These are phyloP conservation scores for Ochetophila trinervis DNA, from an alignment of 306 rosid genomes.

Conservation along the genomic window DNA sequence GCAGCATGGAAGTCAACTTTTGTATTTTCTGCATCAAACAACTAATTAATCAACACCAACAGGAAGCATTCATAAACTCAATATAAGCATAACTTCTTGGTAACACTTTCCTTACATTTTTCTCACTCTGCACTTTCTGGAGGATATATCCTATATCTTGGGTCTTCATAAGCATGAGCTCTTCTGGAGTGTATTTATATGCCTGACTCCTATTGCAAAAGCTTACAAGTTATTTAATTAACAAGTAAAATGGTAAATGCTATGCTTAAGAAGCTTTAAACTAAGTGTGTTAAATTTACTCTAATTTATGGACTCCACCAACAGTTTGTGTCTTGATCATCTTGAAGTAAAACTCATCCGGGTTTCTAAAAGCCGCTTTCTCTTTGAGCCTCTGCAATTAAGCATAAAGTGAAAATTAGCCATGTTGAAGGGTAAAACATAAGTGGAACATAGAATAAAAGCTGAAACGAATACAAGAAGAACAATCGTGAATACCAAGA, in stretches of 20 bases:
- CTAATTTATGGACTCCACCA: slow-evolving; percentile 62
- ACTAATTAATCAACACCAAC: slow-evolving; percentile 1
- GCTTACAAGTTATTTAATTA: neutral
- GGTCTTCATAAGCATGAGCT: slow-evolving; percentile 74
- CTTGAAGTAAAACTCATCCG: slow-evolving; percentile 83
- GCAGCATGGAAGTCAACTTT: slow-evolving; percentile 63
- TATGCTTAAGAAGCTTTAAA: neutral
- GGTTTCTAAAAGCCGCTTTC: slow-evolving; percentile 63
- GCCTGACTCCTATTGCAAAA: slow-evolving; percentile 54
- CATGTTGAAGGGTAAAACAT: neutral
- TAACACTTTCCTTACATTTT: slow-evolving; percentile 40
- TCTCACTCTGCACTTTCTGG: slow-evolving; percentile 75
- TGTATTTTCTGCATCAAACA: slow-evolving; percentile 62
- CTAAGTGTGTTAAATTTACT: slow-evolving; percentile 33
- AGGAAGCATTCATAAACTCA: neutral
- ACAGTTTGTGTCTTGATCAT: slow-evolving; percentile 56
- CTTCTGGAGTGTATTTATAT: slow-evolving; percentile 65
- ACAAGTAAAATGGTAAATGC: neutral
- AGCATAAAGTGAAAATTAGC: slow-evolving; percentile 12
- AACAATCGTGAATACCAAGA: neutral
- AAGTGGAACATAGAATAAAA: neutral
- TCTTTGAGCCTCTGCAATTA: slow-evolving; percentile 62
- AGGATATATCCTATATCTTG: slow-evolving; percentile 80
- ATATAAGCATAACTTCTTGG: slow-evolving; percentile 11
- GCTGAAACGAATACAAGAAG: neutral